Conservation (phyloP, 768 basidiomycete species). For the Crassisporium funariophilum region DNA sequence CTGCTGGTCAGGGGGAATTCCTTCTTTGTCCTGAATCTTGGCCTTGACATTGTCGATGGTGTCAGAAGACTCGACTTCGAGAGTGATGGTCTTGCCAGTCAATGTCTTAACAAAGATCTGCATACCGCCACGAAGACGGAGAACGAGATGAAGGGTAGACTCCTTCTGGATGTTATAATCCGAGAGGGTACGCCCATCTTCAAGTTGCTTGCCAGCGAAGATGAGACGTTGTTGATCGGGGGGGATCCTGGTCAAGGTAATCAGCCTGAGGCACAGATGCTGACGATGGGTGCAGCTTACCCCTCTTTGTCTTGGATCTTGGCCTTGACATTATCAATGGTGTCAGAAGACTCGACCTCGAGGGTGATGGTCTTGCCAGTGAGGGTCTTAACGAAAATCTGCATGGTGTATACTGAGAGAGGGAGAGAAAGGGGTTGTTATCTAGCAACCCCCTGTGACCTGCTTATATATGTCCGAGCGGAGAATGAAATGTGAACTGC, state of each 20-base stretch:
- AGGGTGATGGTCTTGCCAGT: slow-evolving; percentile 81
- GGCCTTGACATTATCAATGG: slow-evolving; percentile 72
- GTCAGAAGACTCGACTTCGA: slow-evolving; percentile 80
- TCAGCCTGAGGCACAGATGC: slow-evolving; percentile 8
- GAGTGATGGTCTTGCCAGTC: slow-evolving; percentile 90
- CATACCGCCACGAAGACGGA: slow-evolving; percentile 56
- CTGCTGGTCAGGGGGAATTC: slow-evolving; percentile 88
- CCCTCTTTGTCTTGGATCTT: slow-evolving; percentile 92
- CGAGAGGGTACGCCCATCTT: slow-evolving; percentile 77
- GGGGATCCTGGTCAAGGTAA: slow-evolving; percentile 50
- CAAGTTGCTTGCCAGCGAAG: slow-evolving; percentile 83
- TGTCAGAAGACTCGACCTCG: slow-evolving; percentile 72
- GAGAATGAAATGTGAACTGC: slow-evolving; percentile 37
- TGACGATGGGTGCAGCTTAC: slow-evolving; percentile 36
- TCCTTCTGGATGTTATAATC: slow-evolving; percentile 73
- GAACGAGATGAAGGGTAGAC: slow-evolving; percentile 59
- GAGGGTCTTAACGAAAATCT: slow-evolving; percentile 54
- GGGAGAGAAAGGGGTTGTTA: slow-evolving; percentile 14
- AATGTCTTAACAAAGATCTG: slow-evolving; percentile 90
- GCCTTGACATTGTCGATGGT: slow-evolving; percentile 80
- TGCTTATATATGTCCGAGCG: slow-evolving; percentile 33
- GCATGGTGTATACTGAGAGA: slow-evolving; percentile 33
- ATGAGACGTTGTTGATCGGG: slow-evolving; percentile 81
- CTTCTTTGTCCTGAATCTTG: slow-evolving; percentile 87
- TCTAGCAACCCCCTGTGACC: slow-evolving; percentile 5